Base-by-base conservation (phyloP, 768 basidiomycete species). In the Amanita inopinata region DNA sequence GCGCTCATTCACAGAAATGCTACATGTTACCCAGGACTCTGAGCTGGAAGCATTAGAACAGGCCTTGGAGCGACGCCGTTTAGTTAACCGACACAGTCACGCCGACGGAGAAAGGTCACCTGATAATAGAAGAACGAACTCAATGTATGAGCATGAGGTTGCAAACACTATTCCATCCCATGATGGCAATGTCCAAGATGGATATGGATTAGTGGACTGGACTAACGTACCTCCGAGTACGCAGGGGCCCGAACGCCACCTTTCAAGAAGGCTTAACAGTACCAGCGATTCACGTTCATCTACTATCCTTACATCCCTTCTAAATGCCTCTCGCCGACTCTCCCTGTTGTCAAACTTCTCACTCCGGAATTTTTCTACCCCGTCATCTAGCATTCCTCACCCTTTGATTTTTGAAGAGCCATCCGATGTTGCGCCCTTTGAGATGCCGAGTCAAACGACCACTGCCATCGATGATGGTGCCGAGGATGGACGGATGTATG, bases 381-480 rank as follows among this genome's bases (percentile, higher is more conserved):
- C 66, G 9, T 47, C 54, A 9, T 62, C 64, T 4, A 54, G 57
- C 18, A 41, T 56, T 28, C 49, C 53, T n/a, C 57, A 61, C 5
- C 59, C 63, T 27, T 55, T 69, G 7, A 51, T 69, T 9, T 69
- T 69, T 40, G 64, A 67, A 18, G 69, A 69, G 47, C 67, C 66
- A 3, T 45, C 54, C 9, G 67, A 62, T 46, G 63, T 63, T 47
- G 38, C 54, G 14, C 47, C 48, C 8, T 40, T 50, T 43, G 35
- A 37, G 5, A 38, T 55, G 7, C 20, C 28, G 25, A 31, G 9
- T 46, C 33, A 37, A 28, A 8, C 10, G 25, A 17, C 31, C 12
- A 35, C 39, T 46, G 17, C 23, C 19, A 32, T 32, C 32, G n/a
- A 41, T 10, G 40, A 45, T 8, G 42, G 48, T n/a, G 22, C 18